Evolutionary conservation across 2,329 filamentous ascomycete genomes (phyloP).

Genomic region (Ceratocystis albifundus): DNA sequence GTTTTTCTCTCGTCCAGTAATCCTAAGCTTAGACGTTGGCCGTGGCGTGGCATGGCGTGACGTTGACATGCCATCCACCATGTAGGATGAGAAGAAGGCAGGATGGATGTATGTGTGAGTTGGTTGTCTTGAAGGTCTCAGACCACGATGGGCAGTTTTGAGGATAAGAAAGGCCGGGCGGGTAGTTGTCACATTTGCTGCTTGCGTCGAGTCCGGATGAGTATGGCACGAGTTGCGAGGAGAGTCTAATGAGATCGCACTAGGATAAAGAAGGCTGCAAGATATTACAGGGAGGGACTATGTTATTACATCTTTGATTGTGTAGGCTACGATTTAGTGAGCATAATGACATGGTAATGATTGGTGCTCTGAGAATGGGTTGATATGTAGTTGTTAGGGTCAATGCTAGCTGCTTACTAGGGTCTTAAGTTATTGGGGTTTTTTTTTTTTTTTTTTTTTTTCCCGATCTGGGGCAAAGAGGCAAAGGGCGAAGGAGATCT

Average conservation of each 20-base stretch:
- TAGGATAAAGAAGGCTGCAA: too few relatives aligned
- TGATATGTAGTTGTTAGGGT: neutral
- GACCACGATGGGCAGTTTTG: slow-evolving; percentile 3
- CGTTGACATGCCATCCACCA: neutral
- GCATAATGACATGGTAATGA: neutral
- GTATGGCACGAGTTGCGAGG: too few relatives aligned
- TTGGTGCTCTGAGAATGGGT: too few relatives aligned
- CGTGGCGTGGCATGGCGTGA: neutral
- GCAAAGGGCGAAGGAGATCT: neutral
- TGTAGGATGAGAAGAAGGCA: neutral
- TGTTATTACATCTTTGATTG: neutral
- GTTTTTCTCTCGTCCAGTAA: neutral
- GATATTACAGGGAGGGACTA: too few relatives aligned
- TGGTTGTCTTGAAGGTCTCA: neutral
- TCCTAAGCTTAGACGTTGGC: neutral
- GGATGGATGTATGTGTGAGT: neutral
- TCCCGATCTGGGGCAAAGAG: neutral
- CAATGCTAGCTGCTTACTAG: neutral
- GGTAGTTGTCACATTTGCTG: neutral
- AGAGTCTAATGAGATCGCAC: too few relatives aligned
- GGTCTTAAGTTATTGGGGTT: neutral
- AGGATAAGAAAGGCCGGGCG: neutral
- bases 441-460: too few relatives aligned
- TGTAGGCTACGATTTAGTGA: neutral
- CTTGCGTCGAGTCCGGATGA: neutral